Conservation (phyloP, 331 rosid species). For the Quercus tomentella region DNA sequence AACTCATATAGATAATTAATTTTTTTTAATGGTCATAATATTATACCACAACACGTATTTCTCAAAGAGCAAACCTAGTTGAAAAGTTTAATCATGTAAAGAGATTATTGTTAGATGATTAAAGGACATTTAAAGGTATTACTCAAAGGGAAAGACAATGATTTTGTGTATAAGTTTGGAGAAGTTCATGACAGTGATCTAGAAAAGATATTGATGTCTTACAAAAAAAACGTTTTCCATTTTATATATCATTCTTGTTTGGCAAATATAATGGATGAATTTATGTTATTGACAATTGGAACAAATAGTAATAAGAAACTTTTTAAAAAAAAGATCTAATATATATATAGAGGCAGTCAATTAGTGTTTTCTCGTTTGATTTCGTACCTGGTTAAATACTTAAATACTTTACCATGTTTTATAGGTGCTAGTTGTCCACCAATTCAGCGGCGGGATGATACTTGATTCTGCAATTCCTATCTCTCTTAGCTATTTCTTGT, state of each 20-base stretch:
- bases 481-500: slow-evolving; percentile 46
- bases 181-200: background rate
- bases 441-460: slow-evolving; percentile 56
- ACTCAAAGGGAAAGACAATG: too few species aligned
- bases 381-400: background rate
- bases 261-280: background rate
- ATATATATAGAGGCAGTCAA: background rate
- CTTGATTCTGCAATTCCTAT: slow-evolving; percentile 42
- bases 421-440: slow-evolving; percentile 78
- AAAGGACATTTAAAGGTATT: too few species aligned
- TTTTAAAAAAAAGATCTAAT: too few species aligned
- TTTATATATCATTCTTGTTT: background rate
- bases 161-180: too few species aligned
- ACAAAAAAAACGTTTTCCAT: too few species aligned
- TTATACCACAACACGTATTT: background rate
- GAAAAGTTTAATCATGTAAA: too few species aligned
- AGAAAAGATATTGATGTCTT: background rate
- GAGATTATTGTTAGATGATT: too few species aligned
- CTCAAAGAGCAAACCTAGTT: too few species aligned
- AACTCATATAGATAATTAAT: background rate
- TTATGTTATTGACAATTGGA: too few species aligned
- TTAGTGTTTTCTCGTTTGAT: background rate
- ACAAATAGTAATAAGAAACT: too few species aligned
- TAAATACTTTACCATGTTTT: background rate
- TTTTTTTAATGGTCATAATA: too few species aligned